Base-by-base conservation (phyloP, 805 yeast species). In the Monosporozyma aerobia region DNA sequence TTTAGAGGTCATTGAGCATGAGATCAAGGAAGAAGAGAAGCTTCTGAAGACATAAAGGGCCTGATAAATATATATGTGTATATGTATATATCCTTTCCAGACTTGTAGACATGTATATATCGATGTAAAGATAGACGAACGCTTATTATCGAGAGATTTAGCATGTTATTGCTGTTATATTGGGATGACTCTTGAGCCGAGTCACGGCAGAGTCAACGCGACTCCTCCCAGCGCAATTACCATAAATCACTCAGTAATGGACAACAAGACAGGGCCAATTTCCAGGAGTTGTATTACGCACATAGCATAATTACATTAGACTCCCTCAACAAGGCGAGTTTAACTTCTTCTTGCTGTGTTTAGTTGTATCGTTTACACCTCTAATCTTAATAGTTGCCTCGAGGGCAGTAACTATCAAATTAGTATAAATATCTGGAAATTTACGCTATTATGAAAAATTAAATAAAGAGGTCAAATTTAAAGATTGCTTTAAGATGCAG, bases 1-100 rank as follows among this genome's bases (percentile, higher is more conserved):
- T 59, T 69, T 85, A 51, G 84, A 82, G 49, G 51, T 82, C 47
- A 69, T 76, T 22, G 71, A 71, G 40, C 71, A 69, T 49, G 68
- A 73, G 43, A 32, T 33, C 23, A 25, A 47, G 23, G 69, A 70
- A 22, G 51, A 55, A n/a, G 58, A 55, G 16, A 22, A 43, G 30
- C 9, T 43, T n/a, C 23, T 43, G 22, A 43, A 43, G 44, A 19
- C 10, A 13, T 7, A 30, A 22, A 4, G 11, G 22, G 9, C 30
- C 25, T 35, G 8, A n/a, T 13, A n/a, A 2, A 35, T 35, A 35
- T 35, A 35, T 5, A 35, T 35, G 14, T 35, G 7, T 27, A 27
- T 27, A 27, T 27, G 29, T 27, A 27, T 27, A 27, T 27, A 19
- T 19, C 19, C 19, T 19, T 19, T 19, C 19, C 19, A 19, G 19